phyloP scores from a whole-genome alignment of 2,329 filamentous ascomycete genomes.

The Saccharata proteae region DNA sequence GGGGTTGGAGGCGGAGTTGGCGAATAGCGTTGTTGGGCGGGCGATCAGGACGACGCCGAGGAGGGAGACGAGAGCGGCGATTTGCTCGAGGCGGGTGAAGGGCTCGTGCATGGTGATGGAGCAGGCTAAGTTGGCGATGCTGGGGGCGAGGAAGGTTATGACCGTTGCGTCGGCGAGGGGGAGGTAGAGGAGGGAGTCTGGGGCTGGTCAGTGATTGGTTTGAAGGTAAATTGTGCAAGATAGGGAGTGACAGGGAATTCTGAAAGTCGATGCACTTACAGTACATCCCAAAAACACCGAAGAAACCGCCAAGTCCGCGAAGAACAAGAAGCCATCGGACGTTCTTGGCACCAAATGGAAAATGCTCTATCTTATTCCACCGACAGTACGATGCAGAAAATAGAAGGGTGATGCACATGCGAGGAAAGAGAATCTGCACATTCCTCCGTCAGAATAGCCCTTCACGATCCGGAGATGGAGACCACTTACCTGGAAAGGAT shows the following conservation, averaged over 20 bases:
- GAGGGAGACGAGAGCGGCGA: constrained; percentile 64
- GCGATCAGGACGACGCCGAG: constrained; percentile 76
- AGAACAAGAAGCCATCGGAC: constrained; percentile 56
- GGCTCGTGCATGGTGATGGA: constrained; percentile 64
- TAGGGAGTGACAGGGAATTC: constrained; percentile 21
- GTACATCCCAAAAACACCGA: constrained; percentile 69
- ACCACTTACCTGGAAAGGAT: constrained; percentile 56
- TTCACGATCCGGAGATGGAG: background rate
- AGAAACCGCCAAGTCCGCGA: constrained; percentile 59
- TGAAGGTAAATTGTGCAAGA: too few relatives aligned
- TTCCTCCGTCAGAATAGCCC: background rate
- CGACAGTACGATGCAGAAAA: constrained; percentile 63
- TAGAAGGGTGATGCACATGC: constrained; percentile 62
- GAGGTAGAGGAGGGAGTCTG: constrained; percentile 60
- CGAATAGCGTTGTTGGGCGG: constrained; percentile 50
- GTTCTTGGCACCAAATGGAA: constrained; percentile 55
- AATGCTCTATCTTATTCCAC: constrained; percentile 52
- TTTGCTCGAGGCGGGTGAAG: constrained; percentile 64
- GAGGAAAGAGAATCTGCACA: constrained; percentile 56
- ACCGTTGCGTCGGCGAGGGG: constrained; percentile 81
- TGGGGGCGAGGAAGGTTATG: constrained; percentile 75
- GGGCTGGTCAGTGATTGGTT: constrained; percentile 21
- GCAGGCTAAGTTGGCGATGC: constrained; percentile 68
- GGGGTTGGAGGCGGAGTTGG: constrained; percentile 16
- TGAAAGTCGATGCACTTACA: constrained; percentile 22